Conservation (phyloP, 1,139 yeast species). For the Arxiozyma telluris region DNA sequence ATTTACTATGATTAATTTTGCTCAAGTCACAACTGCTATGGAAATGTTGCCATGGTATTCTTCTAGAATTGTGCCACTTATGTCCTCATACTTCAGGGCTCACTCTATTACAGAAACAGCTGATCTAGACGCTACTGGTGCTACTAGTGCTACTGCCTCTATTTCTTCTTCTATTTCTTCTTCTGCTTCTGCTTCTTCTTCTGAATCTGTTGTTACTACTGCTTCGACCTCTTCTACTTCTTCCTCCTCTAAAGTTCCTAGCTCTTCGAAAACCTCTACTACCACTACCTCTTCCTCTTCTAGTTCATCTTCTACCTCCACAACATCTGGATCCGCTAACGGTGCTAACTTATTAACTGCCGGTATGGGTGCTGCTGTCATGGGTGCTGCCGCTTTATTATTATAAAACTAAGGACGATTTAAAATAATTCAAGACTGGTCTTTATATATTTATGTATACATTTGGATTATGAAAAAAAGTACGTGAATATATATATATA, state of each 20-base stretch:
- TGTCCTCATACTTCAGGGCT: conserved; percentile 32
- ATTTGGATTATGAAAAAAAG: too few relatives aligned
- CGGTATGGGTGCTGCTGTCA: conserved; percentile 15
- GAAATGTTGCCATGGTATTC: conserved; percentile 38
- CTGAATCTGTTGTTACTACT: conserved; percentile 6
- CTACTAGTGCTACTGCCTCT: conserved; percentile 9
- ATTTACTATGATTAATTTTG: conserved; percentile 21
- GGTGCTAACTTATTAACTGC: conserved; percentile 7
- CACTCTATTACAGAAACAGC: conserved; percentile 14
- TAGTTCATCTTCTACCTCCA: conserved; percentile 1
- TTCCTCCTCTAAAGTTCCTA: conserved; percentile 8
- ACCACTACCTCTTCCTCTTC: conserved; percentile 6
- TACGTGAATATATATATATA: too few relatives aligned
- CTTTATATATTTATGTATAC: not conserved
- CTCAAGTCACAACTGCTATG: conserved; percentile 30
- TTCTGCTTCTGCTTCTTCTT: conserved; percentile 8
- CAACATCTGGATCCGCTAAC: conserved; percentile 9
- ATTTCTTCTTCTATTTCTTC: conserved; percentile 8
- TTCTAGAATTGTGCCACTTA: conserved; percentile 20
- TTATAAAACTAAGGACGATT: conserved; percentile 8
- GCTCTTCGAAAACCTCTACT: conserved; percentile 5
- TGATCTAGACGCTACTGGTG: conserved; percentile 13
- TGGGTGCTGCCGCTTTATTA: conserved; percentile 17
- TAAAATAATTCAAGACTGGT: not conserved
- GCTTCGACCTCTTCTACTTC: conserved; percentile 6